These are phyloP conservation scores for Phlyctochytrium arcticum DNA, from an alignment of 192 early-diverging fungal genomes.

Conservation along the genomic window DNA sequence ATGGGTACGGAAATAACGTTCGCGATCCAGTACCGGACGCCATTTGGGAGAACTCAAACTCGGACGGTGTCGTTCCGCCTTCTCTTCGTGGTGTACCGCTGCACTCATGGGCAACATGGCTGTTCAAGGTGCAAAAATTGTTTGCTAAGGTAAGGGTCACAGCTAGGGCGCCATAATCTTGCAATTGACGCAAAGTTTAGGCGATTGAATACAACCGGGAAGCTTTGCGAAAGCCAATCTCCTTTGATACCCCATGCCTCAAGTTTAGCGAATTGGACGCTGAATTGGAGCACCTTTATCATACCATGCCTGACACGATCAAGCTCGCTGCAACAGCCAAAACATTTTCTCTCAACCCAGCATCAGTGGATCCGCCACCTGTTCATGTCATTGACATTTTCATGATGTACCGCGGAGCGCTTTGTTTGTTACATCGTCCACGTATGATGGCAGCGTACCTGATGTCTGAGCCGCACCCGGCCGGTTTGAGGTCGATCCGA, in stretches of 20 bases:
- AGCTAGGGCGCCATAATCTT: too few relatives aligned
- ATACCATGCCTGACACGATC: slow-evolving; percentile 1
- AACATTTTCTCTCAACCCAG: background rate
- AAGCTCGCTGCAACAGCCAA: background rate
- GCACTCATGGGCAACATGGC: too few relatives aligned
- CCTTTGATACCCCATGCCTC: background rate
- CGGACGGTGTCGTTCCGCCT: slow-evolving; percentile 11
- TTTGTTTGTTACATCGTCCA: slow-evolving; percentile 17
- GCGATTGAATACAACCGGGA: slow-evolving; percentile 13
- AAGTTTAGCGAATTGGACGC: background rate
- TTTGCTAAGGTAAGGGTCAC: too few relatives aligned
- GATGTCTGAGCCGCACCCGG: background rate
- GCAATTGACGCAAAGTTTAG: too few relatives aligned
- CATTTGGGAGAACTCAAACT: slow-evolving; percentile 10
- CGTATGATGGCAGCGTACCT: slow-evolving; percentile 11
- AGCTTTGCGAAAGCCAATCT: background rate
- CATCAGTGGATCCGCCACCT: background rate
- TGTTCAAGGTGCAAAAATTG: too few relatives aligned
- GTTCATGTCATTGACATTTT: slow-evolving; percentile 9
- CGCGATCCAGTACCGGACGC: slow-evolving; percentile 12
- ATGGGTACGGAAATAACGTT: too few relatives aligned
- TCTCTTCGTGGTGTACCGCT: too few relatives aligned
- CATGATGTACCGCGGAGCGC: slow-evolving; percentile 2
- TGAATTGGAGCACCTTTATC: slow-evolving; percentile 9
- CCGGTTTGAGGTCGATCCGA: background rate